Percentiles rank a stretch among this genome's conserved stretches.
Evolutionary conservation across 129 eudicot genomes (phyloP).

Genomic region (Ambrosia trifida): DNA sequence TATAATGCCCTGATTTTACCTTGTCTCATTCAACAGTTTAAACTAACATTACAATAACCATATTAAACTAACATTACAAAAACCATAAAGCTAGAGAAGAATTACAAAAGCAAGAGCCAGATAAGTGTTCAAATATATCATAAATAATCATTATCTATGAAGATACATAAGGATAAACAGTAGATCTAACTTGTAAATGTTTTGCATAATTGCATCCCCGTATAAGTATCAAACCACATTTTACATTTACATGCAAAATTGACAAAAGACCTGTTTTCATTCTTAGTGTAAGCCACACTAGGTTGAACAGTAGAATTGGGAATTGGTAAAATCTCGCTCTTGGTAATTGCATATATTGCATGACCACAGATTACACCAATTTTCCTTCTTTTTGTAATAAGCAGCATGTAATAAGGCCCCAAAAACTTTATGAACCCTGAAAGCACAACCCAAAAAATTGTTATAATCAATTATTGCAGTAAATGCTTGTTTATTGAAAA

Average conservation of each 20-base stretch:
- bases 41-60: slow-evolving; percentile 54
- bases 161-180: slow-evolving; percentile 46
- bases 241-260: slow-evolving; percentile 64
- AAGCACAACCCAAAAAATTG: slow-evolving; percentile 25
- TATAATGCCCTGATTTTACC: slow-evolving; percentile 49
- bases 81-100: slow-evolving; percentile 39
- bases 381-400: slow-evolving; percentile 86
- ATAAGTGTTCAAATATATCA: slow-evolving; percentile 2
- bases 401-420: slow-evolving; percentile 96
- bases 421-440: slow-evolving; percentile 87
- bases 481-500: neutral
- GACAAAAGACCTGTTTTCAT: slow-evolving; percentile 96
- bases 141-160: slow-evolving; percentile 16
- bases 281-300: slow-evolving; percentile 71
- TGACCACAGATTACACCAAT: slow-evolving; percentile 93
- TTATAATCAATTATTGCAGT: slow-evolving; percentile 17
- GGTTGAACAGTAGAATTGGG: slow-evolving; percentile 67
- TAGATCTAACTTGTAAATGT: slow-evolving; percentile 36
- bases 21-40: slow-evolving; percentile 56
- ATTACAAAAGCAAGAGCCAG: slow-evolving; percentile 22
- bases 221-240: slow-evolving; percentile 39
- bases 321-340: slow-evolving; percentile 75
- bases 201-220: slow-evolving; percentile 32
- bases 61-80: slow-evolving; percentile 52
- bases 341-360: slow-evolving; percentile 66